Conservation (phyloP, 2,329 filamentous ascomycete genomes). For the Metarhizium guizhouense region DNA sequence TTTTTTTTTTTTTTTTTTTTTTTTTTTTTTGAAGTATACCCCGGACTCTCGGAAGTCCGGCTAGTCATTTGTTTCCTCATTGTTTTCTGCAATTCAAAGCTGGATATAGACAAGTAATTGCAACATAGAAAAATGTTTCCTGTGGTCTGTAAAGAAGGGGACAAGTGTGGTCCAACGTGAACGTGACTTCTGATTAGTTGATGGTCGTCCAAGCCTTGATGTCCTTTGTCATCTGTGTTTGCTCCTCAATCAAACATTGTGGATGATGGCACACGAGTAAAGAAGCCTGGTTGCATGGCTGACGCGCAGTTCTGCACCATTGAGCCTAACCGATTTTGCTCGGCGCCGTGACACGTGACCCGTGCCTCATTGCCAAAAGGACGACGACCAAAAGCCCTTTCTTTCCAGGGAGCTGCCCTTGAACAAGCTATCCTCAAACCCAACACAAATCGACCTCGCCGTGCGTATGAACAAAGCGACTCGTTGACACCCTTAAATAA, state of each 20-base stretch:
- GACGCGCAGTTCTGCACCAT: too few species aligned
- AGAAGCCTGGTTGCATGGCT: too few species aligned
- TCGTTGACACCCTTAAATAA: neutral
- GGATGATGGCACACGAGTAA: too few species aligned
- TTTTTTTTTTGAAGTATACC: conserved; percentile 1
- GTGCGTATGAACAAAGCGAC: neutral
- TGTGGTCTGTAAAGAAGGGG: neutral
- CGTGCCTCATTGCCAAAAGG: neutral
- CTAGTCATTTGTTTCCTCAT: neutral
- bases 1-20: neutral
- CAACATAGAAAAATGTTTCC: neutral
- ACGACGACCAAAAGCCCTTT: neutral
- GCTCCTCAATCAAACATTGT: too few species aligned
- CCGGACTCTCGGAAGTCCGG: neutral
- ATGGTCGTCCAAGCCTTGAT: too few species aligned
- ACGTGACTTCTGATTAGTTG: neutral
- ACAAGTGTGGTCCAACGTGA: neutral
- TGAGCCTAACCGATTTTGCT: neutral
- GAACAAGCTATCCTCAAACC: neutral
- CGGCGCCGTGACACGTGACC: conserved; percentile 7
- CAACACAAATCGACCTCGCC: neutral
- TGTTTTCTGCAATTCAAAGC: neutral
- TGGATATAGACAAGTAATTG: neutral
- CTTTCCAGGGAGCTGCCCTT: neutral
- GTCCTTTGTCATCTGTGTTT: too few species aligned